Percentiles rank a stretch among this genome's conserved stretches.
phyloP scores from a whole-genome alignment of 2,329 filamentous ascomycete species.

The Passalora sequoiae region DNA sequence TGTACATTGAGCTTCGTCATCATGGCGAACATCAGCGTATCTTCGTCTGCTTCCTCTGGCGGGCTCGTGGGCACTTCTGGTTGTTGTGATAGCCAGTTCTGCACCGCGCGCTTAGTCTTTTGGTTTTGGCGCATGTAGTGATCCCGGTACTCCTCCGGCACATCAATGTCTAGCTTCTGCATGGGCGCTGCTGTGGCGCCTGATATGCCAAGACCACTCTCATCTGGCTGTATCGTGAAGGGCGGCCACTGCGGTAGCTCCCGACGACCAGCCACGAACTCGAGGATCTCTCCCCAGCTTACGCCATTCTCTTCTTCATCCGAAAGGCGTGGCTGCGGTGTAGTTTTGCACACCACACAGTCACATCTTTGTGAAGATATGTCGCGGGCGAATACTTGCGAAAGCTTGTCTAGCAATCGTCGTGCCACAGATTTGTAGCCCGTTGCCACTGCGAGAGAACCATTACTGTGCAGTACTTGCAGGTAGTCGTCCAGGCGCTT shows the following conservation, averaged over 20 bases:
- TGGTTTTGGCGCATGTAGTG: conserved; percentile 89
- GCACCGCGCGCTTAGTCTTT: conserved; percentile 86
- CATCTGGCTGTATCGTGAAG: conserved; percentile 62
- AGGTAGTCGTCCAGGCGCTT: conserved; percentile 81
- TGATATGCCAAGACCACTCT: conserved; percentile 52
- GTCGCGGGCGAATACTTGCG: conserved; percentile 90
- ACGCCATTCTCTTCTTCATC: conserved; percentile 62
- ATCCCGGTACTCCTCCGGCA: conserved; percentile 86
- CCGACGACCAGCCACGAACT: conserved; percentile 82
- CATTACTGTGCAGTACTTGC: conserved; percentile 72
- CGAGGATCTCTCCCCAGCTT: conserved; percentile 92
- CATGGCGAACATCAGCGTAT: conserved; percentile 89
- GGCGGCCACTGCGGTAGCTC: conserved; percentile 87
- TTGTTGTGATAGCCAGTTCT: conserved; percentile 81
- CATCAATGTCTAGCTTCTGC: conserved; percentile 85
- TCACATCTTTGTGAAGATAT: conserved; percentile 79
- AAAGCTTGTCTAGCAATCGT: conserved; percentile 78
- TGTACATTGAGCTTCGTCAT: conserved; percentile 75
- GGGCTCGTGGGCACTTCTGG: conserved; percentile 67
- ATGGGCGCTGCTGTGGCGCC: conserved; percentile 53
- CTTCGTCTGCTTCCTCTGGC: conserved; percentile 86
- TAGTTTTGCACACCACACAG: conserved; percentile 73
- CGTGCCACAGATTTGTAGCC: conserved; percentile 93
- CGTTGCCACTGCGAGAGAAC: conserved; percentile 89
- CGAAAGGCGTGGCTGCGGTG: conserved; percentile 35